Evolutionary conservation across 106 monocot genomes (phyloP), one percentile per base, ranked within the genome.

Genomic region (Chionographis japonica): DNA sequence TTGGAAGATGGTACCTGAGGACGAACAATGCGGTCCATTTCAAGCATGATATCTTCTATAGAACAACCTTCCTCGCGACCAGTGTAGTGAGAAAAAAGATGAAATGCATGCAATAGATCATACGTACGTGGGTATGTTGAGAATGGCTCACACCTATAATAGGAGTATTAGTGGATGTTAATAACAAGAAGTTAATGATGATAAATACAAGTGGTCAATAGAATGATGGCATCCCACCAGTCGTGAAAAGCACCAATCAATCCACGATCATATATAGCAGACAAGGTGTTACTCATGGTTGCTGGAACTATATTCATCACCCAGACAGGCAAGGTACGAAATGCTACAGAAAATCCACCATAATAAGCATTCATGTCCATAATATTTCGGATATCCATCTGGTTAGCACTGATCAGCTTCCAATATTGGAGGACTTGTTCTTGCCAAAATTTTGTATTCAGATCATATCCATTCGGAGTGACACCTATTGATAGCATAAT

Each of bases 311-410:
- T 81, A 72, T 90, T 99, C 98, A 99, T 99, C 43, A 99, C 85
- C 98, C 98, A 99, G 43, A 90, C 59, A 35, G 98, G 89, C 15
- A 81, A 69, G 37, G 63, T 65, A 69, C 77, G 83, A 62, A 99
- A 56, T 53, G 90, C 90, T 61, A 73, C 98, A 71, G 98, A 73
- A 88, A 99, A 99, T 63, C 93, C 92, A 66, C 93, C 98, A 81
- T 80, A 77, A 73, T 80, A 73, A 67, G 98, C 93, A 85, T 90
- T 99, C 98, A 99, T 99, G 51, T 99, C 98, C 92, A 99, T 90
- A 17, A 90, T 81, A 85, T 99, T 99, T 54, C 90, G 58, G 20
- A 93, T 83, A 27, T 77, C 83, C 19, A 54, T 70, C 61, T 77
- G 76, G 37, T 73, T 77, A 11, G 80, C 67, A 71, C 71, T 78